Conservation (phyloP, 176 grass and related monocot species). For the Bromus sterilis region DNA sequence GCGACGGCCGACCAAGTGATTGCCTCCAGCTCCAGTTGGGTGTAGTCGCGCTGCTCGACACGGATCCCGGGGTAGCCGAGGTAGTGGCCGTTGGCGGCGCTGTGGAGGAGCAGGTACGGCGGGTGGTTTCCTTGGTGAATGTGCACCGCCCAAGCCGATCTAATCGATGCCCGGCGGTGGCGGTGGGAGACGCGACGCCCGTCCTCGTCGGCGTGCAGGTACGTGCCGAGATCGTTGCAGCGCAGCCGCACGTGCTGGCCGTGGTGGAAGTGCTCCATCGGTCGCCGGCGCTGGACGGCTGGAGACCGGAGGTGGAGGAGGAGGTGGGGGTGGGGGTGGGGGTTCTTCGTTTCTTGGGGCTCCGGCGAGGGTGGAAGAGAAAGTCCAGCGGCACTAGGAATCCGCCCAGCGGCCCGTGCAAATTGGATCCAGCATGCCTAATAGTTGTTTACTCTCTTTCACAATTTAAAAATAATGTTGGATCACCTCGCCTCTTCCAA, state of each 20-base stretch:
- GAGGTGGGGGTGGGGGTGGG: background rate
- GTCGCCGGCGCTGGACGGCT: background rate
- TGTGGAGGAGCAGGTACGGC: background rate
- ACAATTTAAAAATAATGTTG: too few species aligned
- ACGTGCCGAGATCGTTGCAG: background rate
- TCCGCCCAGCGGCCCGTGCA: too few species aligned
- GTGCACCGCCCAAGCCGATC: conserved; percentile 4
- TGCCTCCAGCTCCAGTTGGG: background rate
- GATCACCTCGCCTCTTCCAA: too few species aligned
- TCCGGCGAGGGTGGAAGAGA: too few species aligned
- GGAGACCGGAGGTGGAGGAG: background rate
- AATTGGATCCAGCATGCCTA: too few species aligned
- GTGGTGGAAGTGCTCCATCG: conserved; percentile 2
- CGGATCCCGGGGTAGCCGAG: background rate
- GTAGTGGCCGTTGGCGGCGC: conserved; percentile 14
- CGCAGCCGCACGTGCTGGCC: background rate
- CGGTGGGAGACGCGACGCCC: background rate
- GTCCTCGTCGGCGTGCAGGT: conserved; percentile 6
- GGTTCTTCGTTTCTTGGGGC: background rate
- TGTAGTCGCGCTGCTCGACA: background rate
- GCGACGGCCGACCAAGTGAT: background rate
- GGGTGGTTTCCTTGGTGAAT: background rate
- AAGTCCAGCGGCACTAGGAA: too few species aligned
- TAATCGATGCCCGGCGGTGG: background rate
- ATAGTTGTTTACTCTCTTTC: too few species aligned